phyloP scores from a whole-genome alignment of 257 asterid species.

The Rubia yunnanensis region DNA sequence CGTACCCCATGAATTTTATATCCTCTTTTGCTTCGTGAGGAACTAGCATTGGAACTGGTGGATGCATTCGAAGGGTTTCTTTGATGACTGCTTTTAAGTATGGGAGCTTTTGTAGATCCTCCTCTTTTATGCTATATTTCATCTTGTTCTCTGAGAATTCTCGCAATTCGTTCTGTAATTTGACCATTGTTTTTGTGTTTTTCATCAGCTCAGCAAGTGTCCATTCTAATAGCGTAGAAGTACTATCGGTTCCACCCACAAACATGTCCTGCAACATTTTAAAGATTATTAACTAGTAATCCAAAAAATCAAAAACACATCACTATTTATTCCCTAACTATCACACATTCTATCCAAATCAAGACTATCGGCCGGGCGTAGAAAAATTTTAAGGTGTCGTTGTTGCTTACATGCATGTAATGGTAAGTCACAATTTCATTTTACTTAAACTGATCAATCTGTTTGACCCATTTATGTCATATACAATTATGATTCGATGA shows the following conservation, averaged over 20 bases:
- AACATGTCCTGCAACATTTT: background rate
- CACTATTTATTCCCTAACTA: too few relatives aligned
- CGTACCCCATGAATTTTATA: slow-evolving; percentile 25
- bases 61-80: slow-evolving; percentile 34
- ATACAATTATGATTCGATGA: too few relatives aligned
- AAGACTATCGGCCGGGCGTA: too few relatives aligned
- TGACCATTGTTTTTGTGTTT: slow-evolving; percentile 13
- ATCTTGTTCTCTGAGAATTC: background rate
- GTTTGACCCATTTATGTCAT: too few relatives aligned
- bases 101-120: slow-evolving; percentile 24
- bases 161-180: slow-evolving; percentile 22
- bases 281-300: too few relatives aligned
- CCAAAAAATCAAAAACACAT: too few relatives aligned
- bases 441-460: too few relatives aligned
- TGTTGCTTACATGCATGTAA: too few relatives aligned
- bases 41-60: slow-evolving; percentile 37
- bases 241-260: slow-evolving; percentile 4
- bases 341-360: too few relatives aligned
- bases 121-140: slow-evolving; percentile 15
- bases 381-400: too few relatives aligned
- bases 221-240: background rate
- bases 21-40: slow-evolving; percentile 25
- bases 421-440: too few relatives aligned
- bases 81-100: slow-evolving; percentile 34
- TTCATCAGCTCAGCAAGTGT: background rate